Evolutionary conservation across 352 stramenopile genomes (phyloP), one percentile per base, ranked within the genome.

Genomic region (Plasmopara muralis): DNA sequence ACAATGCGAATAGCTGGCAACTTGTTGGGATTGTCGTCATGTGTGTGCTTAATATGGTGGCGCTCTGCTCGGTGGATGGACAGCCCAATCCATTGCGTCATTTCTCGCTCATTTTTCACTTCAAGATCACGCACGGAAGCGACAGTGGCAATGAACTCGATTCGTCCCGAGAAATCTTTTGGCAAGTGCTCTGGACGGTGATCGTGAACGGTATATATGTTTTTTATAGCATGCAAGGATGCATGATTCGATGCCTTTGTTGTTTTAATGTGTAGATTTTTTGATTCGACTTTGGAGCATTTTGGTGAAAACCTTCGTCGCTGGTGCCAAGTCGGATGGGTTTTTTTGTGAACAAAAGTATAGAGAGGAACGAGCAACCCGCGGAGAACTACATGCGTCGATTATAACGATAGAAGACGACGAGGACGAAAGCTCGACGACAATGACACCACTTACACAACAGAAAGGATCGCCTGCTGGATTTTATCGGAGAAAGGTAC

Each of bases 401-500:
- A 28, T 35, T 5, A 30, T 46, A 47, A 29, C 49, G 3, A 53
- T 50, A 9, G 5, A 15, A n/a, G 51, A 48, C 25, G 51, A 54
- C 55, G 49, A 47, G 29, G 50, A 35, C 1, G 39, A 50, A 28
- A 43, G 20, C 42, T 47, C 20, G 25, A 51, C 47, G 25, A 37
- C 20, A 15, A 35, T 41, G 20, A 53, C 60, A 5, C 37, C 45
- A 50, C 43, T 63, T 44, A 60, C 54, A 50, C 54, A 63, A 16
- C 68, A 59, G 1, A 41, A 49, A 14, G 46, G 60, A 31, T 77
- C 74, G 6, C 70, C 67, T 6, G 62, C 70, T 20, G 49, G 72
- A 5, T 85, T 89, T 20, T 83, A 89, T 35, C 66, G 81, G 37
- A 68, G 81, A 66, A 92, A 92, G 70, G 80, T 90, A 58, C 35